A percentile compares a stretch with the other conserved stretches of the same genome.
phyloP scores from a whole-genome alignment of 108 stramenopile genomes.

The Aurantiochytrium sp. region DNA sequence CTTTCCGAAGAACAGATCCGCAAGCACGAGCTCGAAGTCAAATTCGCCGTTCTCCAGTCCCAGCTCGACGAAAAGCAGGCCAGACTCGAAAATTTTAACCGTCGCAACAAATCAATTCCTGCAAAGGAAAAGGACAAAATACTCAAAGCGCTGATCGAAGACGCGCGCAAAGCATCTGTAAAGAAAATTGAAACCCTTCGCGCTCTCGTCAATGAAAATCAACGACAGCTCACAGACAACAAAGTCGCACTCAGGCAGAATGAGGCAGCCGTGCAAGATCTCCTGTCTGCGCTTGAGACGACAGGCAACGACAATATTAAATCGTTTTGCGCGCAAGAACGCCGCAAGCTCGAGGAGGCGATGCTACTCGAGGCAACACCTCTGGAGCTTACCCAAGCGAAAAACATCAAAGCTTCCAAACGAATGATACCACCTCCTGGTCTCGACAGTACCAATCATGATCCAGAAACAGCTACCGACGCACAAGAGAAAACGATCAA shows the following conservation, averaged over 20 bases:
- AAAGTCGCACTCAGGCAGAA: not conserved
- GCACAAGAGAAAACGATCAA: too few relatives aligned
- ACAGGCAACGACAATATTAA: not conserved
- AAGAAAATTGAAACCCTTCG: not conserved
- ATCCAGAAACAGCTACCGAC: too few relatives aligned
- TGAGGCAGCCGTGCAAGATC: not conserved
- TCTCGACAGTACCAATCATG: too few relatives aligned
- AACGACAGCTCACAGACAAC: not conserved
- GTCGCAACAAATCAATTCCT: not conserved
- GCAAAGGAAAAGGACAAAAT: not conserved
- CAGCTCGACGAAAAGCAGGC: constrained; percentile 6
- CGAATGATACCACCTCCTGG: too few relatives aligned
- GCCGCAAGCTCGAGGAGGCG: not conserved
- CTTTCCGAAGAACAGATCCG: not conserved
- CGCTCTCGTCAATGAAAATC: not conserved
- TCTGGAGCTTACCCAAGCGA: not conserved
- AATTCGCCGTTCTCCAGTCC: not conserved
- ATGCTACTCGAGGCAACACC: not conserved
- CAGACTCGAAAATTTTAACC: not conserved
- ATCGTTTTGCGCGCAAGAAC: not conserved
- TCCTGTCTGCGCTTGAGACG: not conserved
- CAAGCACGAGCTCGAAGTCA: constrained; percentile 2
- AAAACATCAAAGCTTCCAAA: not conserved
- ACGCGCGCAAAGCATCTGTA: not conserved
- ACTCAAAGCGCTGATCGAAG: not conserved